These are phyloP conservation scores for Colletotrichum somersetense DNA, from an alignment of 2,329 filamentous ascomycete genomes.

Conservation along the genomic window DNA sequence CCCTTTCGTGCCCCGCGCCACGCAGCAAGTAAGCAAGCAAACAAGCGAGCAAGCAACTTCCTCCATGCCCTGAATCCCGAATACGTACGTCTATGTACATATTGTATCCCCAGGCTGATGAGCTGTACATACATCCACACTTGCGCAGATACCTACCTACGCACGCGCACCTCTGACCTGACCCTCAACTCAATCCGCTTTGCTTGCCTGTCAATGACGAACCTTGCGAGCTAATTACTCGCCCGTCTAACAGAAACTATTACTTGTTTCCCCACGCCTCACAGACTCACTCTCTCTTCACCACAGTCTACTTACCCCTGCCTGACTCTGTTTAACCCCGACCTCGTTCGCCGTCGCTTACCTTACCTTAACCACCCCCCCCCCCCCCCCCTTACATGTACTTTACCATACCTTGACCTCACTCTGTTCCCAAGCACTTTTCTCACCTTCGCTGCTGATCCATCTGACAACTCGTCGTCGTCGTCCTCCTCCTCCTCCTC, in stretches of 20 bases:
- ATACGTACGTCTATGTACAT: constrained; percentile 6
- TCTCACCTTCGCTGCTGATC: constrained; percentile 9
- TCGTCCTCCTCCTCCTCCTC: neutral
- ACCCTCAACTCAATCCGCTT: constrained; percentile 2
- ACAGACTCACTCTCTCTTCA: constrained; percentile 11
- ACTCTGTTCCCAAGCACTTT: constrained; percentile 7
- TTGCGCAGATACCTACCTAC: constrained; percentile 1
- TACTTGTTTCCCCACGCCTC: constrained; percentile 8
- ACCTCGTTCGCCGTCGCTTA: constrained; percentile 23
- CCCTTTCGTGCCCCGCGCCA: too few relatives aligned
- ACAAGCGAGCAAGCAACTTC: constrained; percentile 11
- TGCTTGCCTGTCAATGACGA: constrained; percentile 22
- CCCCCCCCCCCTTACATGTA: constrained; percentile 7
- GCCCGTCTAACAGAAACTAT: constrained; percentile 7
- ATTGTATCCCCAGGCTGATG: constrained; percentile 25
- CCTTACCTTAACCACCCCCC: neutral
- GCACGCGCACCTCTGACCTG: constrained; percentile 2
- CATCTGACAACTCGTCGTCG: neutral
- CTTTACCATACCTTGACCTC: constrained; percentile 23
- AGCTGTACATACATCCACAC: constrained; percentile 19
- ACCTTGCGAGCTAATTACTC: constrained; percentile 17
- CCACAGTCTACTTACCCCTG: constrained; percentile 18
- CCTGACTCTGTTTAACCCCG: constrained; percentile 24
- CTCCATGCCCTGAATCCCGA: constrained; percentile 25
- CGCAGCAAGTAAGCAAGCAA: neutral